Evolutionary conservation across 192 early-diverging fungal genomes (phyloP).

Genomic region (Rhizophlyctis rosea): DNA sequence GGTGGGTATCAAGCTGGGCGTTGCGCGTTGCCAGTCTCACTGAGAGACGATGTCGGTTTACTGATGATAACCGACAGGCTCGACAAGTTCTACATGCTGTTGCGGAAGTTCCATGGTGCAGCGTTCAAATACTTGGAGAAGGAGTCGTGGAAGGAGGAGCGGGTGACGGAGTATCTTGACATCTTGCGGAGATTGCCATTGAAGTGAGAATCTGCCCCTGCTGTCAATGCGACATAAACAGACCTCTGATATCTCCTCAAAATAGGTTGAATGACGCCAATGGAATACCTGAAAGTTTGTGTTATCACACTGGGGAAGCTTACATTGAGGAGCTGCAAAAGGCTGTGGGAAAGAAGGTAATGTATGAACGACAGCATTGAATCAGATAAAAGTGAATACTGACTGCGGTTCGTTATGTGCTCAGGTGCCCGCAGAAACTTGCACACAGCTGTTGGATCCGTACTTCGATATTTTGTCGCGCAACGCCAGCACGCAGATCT

Average conservation of each 20-base stretch:
- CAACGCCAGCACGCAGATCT: conserved; percentile 46
- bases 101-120: conserved; percentile 60
- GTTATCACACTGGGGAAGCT: conserved; percentile 69
- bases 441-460: conserved; percentile 47
- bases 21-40: neutral
- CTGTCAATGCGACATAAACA: neutral
- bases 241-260: too few relatives aligned
- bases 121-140: conserved; percentile 62
- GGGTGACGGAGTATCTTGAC: conserved; percentile 48
- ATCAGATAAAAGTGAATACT: neutral
- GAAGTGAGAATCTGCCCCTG: conserved; percentile 60
- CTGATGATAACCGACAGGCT: too few relatives aligned
- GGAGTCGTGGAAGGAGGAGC: conserved; percentile 52
- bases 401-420: neutral
- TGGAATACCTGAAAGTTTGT: conserved; percentile 62
- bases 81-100: conserved; percentile 74
- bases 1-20: conserved; percentile 48
- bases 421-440: conserved; percentile 16
- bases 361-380: too few relatives aligned
- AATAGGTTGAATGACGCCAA: conserved; percentile 59
- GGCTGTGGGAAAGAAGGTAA: conserved; percentile 44
- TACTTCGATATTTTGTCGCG: conserved; percentile 49
- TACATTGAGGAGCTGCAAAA: conserved; percentile 72
- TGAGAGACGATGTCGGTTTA: too few relatives aligned
- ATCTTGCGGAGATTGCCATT: conserved; percentile 60